Evolutionary conservation across 2,329 filamentous ascomycete genomes (phyloP).

Genomic region (Geoglossum cookeanum): DNA sequence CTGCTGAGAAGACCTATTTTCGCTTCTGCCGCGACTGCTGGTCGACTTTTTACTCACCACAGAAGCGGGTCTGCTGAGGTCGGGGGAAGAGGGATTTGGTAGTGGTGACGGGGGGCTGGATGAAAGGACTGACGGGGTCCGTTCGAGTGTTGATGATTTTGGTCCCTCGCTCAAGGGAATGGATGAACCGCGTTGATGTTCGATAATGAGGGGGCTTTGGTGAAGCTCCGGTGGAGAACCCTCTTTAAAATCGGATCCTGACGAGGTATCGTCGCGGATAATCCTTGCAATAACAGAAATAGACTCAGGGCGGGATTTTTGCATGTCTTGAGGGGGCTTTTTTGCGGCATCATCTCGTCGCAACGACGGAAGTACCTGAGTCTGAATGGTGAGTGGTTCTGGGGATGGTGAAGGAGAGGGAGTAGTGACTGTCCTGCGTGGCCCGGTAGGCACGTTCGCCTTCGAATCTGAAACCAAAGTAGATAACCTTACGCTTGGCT

Average conservation of each 20-base stretch:
- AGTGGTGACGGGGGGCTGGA: slow-evolving; percentile 21
- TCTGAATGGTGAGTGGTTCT: not conserved
- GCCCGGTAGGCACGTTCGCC: not conserved
- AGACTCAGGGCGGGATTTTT: slow-evolving; percentile 23
- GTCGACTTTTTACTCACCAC: slow-evolving; percentile 21
- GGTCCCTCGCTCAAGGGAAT: not conserved
- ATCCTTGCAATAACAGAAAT: slow-evolving; percentile 82
- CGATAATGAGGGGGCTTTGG: slow-evolving; percentile 40
- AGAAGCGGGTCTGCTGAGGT: slow-evolving; percentile 14
- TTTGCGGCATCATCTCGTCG: not conserved
- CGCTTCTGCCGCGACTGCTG: slow-evolving; percentile 19
- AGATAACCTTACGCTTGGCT: not conserved
- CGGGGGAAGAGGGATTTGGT: slow-evolving; percentile 19
- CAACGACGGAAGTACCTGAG: not conserved
- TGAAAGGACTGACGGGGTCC: slow-evolving; percentile 15
- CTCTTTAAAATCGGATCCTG: slow-evolving; percentile 30
- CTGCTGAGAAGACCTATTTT: slow-evolving; percentile 9
- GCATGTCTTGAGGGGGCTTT: not conserved
- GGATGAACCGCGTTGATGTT: slow-evolving; percentile 32
- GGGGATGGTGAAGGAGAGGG: slow-evolving; percentile 4
- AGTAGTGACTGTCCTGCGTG: not conserved
- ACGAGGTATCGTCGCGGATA: slow-evolving; percentile 38
- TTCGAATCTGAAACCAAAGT: not conserved
- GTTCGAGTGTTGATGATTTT: not conserved
- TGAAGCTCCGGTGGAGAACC: slow-evolving; percentile 27